Percentiles rank a stretch among this genome's conserved stretches.
Evolutionary conservation across 495 filamentous ascomycete genomes (phyloP).

Genomic region (Cercophora scortea): DNA sequence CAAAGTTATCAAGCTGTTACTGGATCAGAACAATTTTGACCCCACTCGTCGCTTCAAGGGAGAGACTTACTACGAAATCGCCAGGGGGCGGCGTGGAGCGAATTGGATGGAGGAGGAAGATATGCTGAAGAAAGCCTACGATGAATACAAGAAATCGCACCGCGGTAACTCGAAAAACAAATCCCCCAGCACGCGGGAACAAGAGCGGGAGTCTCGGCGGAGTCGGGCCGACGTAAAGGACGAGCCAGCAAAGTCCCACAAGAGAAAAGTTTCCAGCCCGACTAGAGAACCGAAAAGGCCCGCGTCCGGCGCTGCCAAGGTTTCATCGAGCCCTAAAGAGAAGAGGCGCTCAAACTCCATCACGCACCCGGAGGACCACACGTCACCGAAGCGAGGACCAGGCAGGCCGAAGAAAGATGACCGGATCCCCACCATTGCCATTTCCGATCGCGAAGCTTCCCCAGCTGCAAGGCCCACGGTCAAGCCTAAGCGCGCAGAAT

Average conservation of each 20-base stretch:
- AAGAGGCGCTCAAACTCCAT: conserved; percentile 32
- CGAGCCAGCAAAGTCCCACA: conserved; percentile 29
- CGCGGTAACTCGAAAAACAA: conserved; percentile 34
- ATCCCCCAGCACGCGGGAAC: conserved; percentile 49
- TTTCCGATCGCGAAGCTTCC: conserved; percentile 47
- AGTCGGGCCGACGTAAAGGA: conserved; percentile 40
- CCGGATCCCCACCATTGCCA: conserved; percentile 31
- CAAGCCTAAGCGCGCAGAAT: conserved; percentile 39
- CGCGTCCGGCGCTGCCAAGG: conserved; percentile 15
- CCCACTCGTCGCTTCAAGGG: conserved; percentile 64
- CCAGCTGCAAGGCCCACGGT: conserved; percentile 31
- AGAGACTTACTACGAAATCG: conserved; percentile 76
- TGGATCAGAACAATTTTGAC: conserved; percentile 71
- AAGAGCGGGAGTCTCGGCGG: conserved; percentile 45
- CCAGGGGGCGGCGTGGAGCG: conserved; percentile 70
- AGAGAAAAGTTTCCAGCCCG: conserved; percentile 43
- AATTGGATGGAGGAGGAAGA: conserved; percentile 84
- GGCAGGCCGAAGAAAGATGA: conserved; percentile 43
- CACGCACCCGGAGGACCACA: conserved; percentile 30
- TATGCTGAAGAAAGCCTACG: conserved; percentile 72
- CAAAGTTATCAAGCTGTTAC: conserved; percentile 69
- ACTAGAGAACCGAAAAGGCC: conserved; percentile 34
- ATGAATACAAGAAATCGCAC: conserved; percentile 48
- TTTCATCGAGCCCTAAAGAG: conserved; percentile 33
- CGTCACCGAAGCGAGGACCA: conserved; percentile 39